Evolutionary conservation across 1,284 basidiomycete genomes (phyloP).

Genomic region (Boletus semigastroideus): DNA sequence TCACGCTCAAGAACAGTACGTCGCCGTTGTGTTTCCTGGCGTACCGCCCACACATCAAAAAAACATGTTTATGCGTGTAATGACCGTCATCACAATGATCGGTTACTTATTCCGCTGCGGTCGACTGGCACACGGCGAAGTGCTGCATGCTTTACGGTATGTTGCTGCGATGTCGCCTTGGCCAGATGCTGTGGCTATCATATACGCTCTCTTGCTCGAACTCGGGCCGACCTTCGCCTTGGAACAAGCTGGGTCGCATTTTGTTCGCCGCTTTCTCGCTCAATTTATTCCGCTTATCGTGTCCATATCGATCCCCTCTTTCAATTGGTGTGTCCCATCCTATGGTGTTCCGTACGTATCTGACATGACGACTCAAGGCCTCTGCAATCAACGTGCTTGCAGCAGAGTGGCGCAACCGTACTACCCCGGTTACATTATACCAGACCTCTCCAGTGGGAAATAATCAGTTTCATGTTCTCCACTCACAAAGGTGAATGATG

Average conservation of each 20-base stretch:
- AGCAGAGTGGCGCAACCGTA: slow-evolving; percentile 10
- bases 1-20: slow-evolving; percentile 18
- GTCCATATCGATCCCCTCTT: slow-evolving; percentile 7
- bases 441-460: not conserved
- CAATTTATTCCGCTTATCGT: slow-evolving; percentile 5
- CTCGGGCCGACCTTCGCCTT: slow-evolving; percentile 19
- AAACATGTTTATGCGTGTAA: slow-evolving; percentile 14
- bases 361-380: slow-evolving; percentile 11
- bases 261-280: slow-evolving; percentile 17
- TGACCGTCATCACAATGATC: slow-evolving; percentile 18
- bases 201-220: slow-evolving; percentile 18
- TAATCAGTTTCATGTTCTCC: not conserved
- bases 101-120: slow-evolving; percentile 14
- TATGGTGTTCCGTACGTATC: not conserved
- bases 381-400: slow-evolving; percentile 13
- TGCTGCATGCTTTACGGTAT: slow-evolving; percentile 7
- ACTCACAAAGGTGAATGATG: slow-evolving; percentile 2
- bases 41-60: not conserved
- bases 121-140: slow-evolving; percentile 7
- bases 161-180: slow-evolving; percentile 15
- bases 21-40: not conserved
- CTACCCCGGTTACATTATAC: slow-evolving; percentile 7
- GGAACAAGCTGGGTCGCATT: slow-evolving; percentile 8
- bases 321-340: slow-evolving; percentile 15
- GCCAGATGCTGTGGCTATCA: slow-evolving; percentile 19